Conservation (phyloP, 2,329 filamentous ascomycete genomes). For the Monosporascus sp. region DNA sequence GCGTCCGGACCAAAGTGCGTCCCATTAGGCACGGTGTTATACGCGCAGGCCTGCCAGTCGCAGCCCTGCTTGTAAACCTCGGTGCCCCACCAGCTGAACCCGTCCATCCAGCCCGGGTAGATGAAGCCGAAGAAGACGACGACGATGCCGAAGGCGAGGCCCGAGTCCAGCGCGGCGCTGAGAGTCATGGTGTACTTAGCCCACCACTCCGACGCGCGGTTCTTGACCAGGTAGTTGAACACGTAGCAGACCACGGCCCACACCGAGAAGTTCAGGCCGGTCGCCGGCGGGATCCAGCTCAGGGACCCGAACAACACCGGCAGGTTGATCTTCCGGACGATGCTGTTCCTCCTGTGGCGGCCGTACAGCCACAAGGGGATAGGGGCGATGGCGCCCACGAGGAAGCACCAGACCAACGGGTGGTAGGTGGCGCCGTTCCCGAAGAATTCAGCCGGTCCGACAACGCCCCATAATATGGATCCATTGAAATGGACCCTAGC, state of each 20-base stretch:
- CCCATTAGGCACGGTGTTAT: conserved; percentile 58
- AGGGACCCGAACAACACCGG: conserved; percentile 80
- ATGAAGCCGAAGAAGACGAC: conserved; percentile 82
- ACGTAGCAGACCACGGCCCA: conserved; percentile 82
- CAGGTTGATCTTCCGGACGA: conserved; percentile 73
- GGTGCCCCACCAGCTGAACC: conserved; percentile 84
- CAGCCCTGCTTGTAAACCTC: conserved; percentile 80
- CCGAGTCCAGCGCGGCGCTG: conserved; percentile 76
- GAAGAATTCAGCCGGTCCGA: conserved; percentile 79
- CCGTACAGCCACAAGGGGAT: conserved; percentile 70
- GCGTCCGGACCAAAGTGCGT: conserved; percentile 60
- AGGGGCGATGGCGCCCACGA: conserved; percentile 69
- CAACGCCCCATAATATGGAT: conserved; percentile 83
- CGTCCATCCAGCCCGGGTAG: conserved; percentile 70
- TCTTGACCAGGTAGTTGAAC: conserved; percentile 74
- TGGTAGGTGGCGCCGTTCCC: conserved; percentile 70
- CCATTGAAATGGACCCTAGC: conserved; percentile 88
- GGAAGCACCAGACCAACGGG: conserved; percentile 75
- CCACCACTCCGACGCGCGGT: conserved; percentile 73
- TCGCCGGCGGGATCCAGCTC: conserved; percentile 82
- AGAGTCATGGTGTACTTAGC: conserved; percentile 88
- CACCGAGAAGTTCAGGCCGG: conserved; percentile 81
- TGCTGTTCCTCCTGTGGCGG: conserved; percentile 52
- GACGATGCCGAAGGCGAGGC: conserved; percentile 75
- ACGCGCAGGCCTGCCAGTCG: conserved; percentile 78